A percentile compares a stretch with the other conserved stretches of the same genome.
phyloP scores from a whole-genome alignment of 768 basidiomycete genomes.

The Lactarius indigo region DNA sequence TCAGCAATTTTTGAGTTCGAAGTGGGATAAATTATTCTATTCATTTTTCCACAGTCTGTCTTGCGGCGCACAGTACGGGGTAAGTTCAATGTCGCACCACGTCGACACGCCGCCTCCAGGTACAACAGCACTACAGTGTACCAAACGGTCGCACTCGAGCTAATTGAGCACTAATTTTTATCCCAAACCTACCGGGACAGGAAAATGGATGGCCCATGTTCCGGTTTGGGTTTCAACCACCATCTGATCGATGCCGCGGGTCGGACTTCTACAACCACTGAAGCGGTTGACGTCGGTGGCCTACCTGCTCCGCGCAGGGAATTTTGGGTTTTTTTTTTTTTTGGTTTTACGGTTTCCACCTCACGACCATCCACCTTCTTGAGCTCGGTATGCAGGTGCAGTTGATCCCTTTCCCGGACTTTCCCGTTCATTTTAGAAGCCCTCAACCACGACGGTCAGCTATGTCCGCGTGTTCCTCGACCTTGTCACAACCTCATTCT shows the following conservation, averaged over 20 bases:
- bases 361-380: neutral
- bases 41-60: neutral
- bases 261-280: neutral
- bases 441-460: neutral
- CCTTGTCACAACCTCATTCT: neutral
- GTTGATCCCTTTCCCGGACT: neutral
- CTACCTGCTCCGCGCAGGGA: neutral
- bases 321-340: no score
- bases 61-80: neutral
- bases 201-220: neutral
- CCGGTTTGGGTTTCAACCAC: constrained; percentile 1
- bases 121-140: neutral
- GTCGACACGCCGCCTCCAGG: neutral
- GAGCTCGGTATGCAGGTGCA: neutral
- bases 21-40: neutral
- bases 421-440: neutral
- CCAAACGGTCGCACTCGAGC: neutral
- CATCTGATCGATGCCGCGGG: constrained; percentile 4
- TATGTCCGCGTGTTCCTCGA: neutral
- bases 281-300: neutral
- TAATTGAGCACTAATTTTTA: neutral
- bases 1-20: constrained; percentile 1
- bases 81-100: neutral
- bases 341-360: neutral
- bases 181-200: neutral